Evolutionary conservation across 768 basidiomycete species (phyloP).

Genomic region (Hemileccinum rubropunctum): DNA sequence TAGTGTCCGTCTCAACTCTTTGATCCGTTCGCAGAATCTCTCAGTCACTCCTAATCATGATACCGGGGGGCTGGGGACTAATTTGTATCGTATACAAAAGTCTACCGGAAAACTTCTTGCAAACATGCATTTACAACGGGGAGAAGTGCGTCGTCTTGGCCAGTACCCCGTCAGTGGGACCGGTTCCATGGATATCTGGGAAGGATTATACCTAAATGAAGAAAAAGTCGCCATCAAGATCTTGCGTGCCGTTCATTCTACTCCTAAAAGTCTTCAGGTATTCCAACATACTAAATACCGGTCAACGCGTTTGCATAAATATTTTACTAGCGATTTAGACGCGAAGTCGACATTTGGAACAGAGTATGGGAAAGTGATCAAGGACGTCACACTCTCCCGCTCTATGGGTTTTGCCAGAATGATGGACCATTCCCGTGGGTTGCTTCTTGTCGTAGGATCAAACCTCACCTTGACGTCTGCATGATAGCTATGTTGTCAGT

Average conservation of each 20-base stretch:
- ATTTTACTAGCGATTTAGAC: constrained; percentile 42
- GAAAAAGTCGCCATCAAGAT: constrained; percentile 60
- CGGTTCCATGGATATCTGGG: constrained; percentile 53
- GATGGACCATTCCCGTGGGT: constrained; percentile 57
- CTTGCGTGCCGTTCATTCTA: constrained; percentile 48
- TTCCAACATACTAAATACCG: neutral
- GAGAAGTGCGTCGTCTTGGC: constrained; percentile 50
- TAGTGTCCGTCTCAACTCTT: constrained; percentile 6
- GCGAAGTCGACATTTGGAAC: constrained; percentile 55
- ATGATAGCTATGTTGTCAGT: constrained; percentile 52
- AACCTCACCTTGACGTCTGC: constrained; percentile 1
- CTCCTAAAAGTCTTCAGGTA: constrained; percentile 44
- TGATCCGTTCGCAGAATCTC: constrained; percentile 21
- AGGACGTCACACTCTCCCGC: constrained; percentile 52
- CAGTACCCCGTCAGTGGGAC: constrained; percentile 50
- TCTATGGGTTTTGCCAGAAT: constrained; percentile 55
- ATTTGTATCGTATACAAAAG: constrained; percentile 50
- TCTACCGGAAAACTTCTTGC: constrained; percentile 47
- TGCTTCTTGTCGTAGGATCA: neutral
- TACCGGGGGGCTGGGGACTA: constrained; percentile 45
- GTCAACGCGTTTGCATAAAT: constrained; percentile 3
- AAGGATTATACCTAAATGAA: constrained; percentile 51
- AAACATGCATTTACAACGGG: constrained; percentile 47
- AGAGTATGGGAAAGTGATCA: constrained; percentile 51
- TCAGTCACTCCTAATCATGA: constrained; percentile 12